Evolutionary conservation across 73 alveolate genomes (phyloP).

Genomic region (Breviolum minutum): DNA sequence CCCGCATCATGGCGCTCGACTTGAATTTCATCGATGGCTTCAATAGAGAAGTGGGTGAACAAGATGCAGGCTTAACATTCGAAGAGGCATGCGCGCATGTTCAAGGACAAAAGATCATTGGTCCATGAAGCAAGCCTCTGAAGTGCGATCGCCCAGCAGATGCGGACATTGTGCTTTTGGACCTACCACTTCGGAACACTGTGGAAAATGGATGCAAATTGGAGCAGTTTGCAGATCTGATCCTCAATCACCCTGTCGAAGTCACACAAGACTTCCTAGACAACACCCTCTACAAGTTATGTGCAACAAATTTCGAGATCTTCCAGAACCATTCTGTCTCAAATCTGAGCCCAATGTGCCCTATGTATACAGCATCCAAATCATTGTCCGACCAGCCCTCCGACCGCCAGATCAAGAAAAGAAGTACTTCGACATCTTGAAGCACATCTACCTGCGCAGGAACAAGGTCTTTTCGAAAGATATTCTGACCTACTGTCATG

Average conservation of each 20-base stretch:
- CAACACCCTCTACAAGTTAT: neutral
- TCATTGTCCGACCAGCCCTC: neutral
- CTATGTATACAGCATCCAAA: slow-evolving; percentile 57
- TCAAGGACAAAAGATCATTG: neutral
- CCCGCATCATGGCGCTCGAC: neutral
- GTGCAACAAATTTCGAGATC: neutral
- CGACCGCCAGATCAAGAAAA: neutral
- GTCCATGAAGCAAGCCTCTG: neutral
- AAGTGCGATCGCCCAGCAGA: slow-evolving; percentile 4
- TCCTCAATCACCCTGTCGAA: neutral
- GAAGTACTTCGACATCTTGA: neutral
- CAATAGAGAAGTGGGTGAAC: neutral
- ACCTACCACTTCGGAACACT: neutral
- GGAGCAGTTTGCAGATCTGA: neutral
- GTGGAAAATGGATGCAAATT: neutral
- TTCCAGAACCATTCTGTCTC: slow-evolving; percentile 4
- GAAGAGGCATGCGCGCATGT: slow-evolving; percentile 53
- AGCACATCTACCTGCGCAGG: neutral
- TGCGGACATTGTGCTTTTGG: neutral
- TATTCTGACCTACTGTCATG: neutral
- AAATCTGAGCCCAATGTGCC: slow-evolving; percentile 35
- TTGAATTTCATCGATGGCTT: neutral
- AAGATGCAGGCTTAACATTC: slow-evolving; percentile 13
- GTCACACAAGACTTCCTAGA: neutral
- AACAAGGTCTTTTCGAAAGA: slow-evolving; percentile 8